Evolutionary conservation across 2,329 filamentous ascomycete species (phyloP).

Genomic region (Calonectria hongkongensis): DNA sequence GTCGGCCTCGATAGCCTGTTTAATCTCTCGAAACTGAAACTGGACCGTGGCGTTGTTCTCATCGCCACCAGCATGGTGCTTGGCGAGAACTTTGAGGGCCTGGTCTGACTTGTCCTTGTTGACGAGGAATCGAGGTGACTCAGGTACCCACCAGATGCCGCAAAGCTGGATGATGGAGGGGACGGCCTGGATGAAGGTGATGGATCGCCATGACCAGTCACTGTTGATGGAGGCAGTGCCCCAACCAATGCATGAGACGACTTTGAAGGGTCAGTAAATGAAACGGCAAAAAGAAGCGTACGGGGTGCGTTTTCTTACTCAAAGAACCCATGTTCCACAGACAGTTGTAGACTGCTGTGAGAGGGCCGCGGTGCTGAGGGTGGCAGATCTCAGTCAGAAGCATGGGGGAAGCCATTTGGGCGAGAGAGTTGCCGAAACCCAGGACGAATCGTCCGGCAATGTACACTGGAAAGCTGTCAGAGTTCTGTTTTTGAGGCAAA

Average conservation of each 20-base stretch:
- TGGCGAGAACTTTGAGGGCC: conserved; percentile 76
- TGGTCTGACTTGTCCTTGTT: conserved; percentile 78
- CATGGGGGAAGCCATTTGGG: conserved; percentile 78
- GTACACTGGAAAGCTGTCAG: conserved; percentile 60
- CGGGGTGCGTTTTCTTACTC: conserved; percentile 48
- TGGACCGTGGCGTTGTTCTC: conserved; percentile 76
- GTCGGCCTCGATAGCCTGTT: conserved; percentile 77
- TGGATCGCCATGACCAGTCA: conserved; percentile 81
- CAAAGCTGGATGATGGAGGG: conserved; percentile 77
- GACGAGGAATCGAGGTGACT: conserved; percentile 80
- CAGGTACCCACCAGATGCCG: conserved; percentile 82
- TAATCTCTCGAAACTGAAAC: conserved; percentile 80
- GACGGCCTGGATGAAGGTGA: conserved; percentile 78
- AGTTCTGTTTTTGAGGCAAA: not conserved
- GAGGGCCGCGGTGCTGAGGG: conserved; percentile 79
- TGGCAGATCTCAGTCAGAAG: conserved; percentile 80
- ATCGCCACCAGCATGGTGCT: conserved; percentile 79
- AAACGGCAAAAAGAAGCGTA: too few species aligned
- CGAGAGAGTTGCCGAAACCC: conserved; percentile 80
- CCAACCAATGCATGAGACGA: conserved; percentile 78
- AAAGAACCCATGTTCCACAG: conserved; percentile 78
- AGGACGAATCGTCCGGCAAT: conserved; percentile 63
- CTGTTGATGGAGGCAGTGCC: conserved; percentile 74
- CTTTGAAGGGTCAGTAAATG: conserved; percentile 37
- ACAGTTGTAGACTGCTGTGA: conserved; percentile 81